phyloP scores from a whole-genome alignment of 495 filamentous ascomycete genomes.

The Pseudevernia furfuracea region DNA sequence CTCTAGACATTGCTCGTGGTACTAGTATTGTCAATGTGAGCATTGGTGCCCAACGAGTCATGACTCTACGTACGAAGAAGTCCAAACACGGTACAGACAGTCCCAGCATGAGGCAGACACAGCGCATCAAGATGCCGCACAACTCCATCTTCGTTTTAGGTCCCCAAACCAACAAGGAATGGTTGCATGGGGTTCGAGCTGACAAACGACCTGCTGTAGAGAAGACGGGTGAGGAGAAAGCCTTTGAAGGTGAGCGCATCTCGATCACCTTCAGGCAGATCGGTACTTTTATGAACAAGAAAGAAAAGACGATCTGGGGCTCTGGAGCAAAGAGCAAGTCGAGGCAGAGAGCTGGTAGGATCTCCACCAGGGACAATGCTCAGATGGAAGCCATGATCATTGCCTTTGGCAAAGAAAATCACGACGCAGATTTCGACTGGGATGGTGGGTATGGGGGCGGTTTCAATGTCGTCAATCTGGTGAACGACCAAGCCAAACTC shows the following conservation, averaged over 20 bases:
- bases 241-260: constrained; percentile 70
- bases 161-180: constrained; percentile 69
- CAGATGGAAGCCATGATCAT: constrained; percentile 57
- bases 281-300: constrained; percentile 66
- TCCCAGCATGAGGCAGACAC: constrained; percentile 38
- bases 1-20: constrained; percentile 74
- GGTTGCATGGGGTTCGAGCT: constrained; percentile 82
- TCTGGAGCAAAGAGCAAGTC: constrained; percentile 74
- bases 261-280: constrained; percentile 90
- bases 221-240: constrained; percentile 61
- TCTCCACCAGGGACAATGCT: constrained; percentile 59
- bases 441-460: constrained; percentile 66
- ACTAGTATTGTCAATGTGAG: constrained; percentile 88
- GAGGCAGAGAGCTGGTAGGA: constrained; percentile 44
- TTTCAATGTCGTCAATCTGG: constrained; percentile 80
- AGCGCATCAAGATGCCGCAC: constrained; percentile 73
- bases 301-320: constrained; percentile 70
- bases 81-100: constrained; percentile 28
- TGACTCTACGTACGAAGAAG: constrained; percentile 83
- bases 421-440: constrained; percentile 70
- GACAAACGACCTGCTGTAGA: constrained; percentile 66
- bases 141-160: constrained; percentile 83
- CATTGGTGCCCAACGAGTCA: constrained; percentile 81
- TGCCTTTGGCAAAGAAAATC: constrained; percentile 84
- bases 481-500: constrained; percentile 42